Percentiles rank a stretch among this genome's conserved stretches.
phyloP scores from a whole-genome alignment of 768 basidiomycete species.

The Naganishia vishniacii region DNA sequence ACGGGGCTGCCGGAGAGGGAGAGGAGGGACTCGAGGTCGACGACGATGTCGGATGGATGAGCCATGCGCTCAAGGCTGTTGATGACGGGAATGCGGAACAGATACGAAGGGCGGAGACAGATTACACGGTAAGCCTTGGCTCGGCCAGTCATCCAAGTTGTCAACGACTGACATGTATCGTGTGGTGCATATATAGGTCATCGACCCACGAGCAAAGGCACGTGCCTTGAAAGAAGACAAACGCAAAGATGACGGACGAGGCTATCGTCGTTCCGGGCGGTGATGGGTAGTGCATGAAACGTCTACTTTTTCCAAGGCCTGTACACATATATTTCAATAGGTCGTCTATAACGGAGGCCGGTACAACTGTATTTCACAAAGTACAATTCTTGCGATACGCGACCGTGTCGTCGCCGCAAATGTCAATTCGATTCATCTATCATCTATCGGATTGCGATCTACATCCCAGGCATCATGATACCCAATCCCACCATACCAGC shows the following conservation, averaged over 20 bases:
- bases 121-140: constrained; percentile 47
- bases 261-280: background rate
- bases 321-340: no score
- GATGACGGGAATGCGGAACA: constrained; percentile 42
- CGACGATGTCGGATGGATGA: constrained; percentile 48
- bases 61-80: constrained; percentile 40
- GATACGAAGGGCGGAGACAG: constrained; percentile 45
- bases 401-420: no score
- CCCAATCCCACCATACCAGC: constrained; percentile 13
- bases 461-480: constrained; percentile 12
- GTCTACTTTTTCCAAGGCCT: no score
- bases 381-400: no score
- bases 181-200: no score
- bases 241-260: background rate
- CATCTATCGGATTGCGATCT: background rate
- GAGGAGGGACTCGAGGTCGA: constrained; percentile 41
- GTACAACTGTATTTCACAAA: no score
- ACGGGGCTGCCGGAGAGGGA: constrained; percentile 23
- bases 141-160: no score
- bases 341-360: no score
- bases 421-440: no score
- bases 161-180: no score
- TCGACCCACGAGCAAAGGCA: constrained; percentile 47
- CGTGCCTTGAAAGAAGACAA: constrained; percentile 35
- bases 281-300: background rate